A percentile compares a stretch with the other conserved stretches of the same genome.
phyloP scores from a whole-genome alignment of 129 eudicot genomes.

The Artemisia annua region DNA sequence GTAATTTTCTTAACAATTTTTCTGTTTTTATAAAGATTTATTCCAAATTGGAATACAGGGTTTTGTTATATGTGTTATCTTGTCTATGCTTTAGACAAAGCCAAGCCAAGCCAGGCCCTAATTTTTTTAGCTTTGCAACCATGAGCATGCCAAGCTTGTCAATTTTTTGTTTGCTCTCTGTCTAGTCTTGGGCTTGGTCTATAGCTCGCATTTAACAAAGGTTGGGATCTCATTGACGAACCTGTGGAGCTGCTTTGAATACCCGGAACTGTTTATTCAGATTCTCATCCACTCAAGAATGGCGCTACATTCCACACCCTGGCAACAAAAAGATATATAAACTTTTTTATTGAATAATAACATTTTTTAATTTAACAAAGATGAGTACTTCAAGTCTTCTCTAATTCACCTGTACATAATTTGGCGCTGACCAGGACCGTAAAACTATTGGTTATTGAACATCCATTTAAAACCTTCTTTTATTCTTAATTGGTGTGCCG shows the following conservation, averaged over 20 bases:
- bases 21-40: no score
- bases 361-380: neutral
- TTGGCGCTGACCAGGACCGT: conserved; percentile 99
- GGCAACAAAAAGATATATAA: conserved; percentile 19
- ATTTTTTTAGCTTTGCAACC: no score
- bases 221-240: conserved; percentile 25
- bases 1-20: neutral
- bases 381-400: neutral
- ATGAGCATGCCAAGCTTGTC: no score
- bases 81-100: neutral
- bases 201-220: neutral
- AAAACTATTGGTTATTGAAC: conserved; percentile 94
- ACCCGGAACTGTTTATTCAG: conserved; percentile 84
- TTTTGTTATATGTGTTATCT: no score
- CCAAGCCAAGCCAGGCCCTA: neutral
- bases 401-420: conserved; percentile 84
- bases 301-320: conserved; percentile 99
- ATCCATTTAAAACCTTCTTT: conserved; percentile 99
- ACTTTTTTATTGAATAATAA: no score
- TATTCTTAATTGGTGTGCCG: conserved; percentile 99
- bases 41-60: no score
- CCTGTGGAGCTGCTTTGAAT: conserved; percentile 99
- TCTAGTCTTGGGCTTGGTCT: neutral
- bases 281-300: conserved; percentile 93
- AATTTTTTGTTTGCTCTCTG: no score